Evolutionary conservation across 768 basidiomycete species (phyloP), one percentile per base, ranked within the genome.

Genomic region (Mycena chlorophos): DNA sequence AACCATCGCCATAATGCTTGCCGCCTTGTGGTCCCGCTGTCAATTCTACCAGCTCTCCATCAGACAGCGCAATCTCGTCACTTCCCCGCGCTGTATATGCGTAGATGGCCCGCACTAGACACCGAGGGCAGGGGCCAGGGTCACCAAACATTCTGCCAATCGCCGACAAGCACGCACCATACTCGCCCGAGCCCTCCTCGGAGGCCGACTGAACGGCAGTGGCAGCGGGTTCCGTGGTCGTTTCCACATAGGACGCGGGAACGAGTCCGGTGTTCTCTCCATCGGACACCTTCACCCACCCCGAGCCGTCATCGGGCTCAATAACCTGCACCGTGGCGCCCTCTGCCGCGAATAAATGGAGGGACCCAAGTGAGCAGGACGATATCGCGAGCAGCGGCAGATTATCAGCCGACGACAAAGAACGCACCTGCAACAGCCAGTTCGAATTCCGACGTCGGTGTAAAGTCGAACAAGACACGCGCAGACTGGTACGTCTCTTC

Each of bases 231-330:
- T 23, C 68, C 65, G 51, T 65, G 68, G 47, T 73, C 71, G n/a
- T n/a, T 46, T 68, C 68, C 22, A 71, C 68, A 75, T 93, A 93
- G 22, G 89, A 84, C n/a, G 88, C 88, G n/a, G 91, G 91, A 12
- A 92, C 85, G 37, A 93, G 81, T 8, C 91, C 91, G 62, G 81
- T 80, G 52, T 77, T 76, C 56, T 69, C 68, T 34, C 71, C 64
- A 64, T 88, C 79, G 22, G 71, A 68, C 8, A 92, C 88, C 67
- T 93, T 93, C 12, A 88, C 81, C 91, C 91, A 93, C 2, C 91
- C 91, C 16, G 89, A 90, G 12, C 89, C 90, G 62, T 92, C 91
- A 57, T 94, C 90, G 57, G 85, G 81, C 66, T 94, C 91, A 19
- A 90, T 66, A 34, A 94, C 76, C 54, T 78, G 77, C 16, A 95